Conservation (phyloP, 78 protist species). For the Dictyostelium purpureum region DNA sequence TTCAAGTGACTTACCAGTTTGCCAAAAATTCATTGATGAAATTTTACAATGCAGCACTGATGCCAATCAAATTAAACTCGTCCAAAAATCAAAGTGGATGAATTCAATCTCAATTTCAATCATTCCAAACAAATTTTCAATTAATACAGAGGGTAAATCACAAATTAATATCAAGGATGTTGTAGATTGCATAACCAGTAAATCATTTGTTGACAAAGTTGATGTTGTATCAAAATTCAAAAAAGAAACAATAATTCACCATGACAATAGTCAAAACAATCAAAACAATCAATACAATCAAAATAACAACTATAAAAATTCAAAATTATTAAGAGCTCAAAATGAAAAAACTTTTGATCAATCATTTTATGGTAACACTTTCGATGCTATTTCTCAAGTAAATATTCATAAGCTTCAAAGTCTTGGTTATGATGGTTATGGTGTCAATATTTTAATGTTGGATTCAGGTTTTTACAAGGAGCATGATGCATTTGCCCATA, state of each 20-base stretch:
- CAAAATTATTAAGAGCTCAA: not conserved
- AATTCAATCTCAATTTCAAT: slow-evolving; percentile 45
- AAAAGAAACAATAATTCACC: not conserved
- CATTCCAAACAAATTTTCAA: not conserved
- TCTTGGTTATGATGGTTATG: slow-evolving; percentile 47
- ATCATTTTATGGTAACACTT: slow-evolving; percentile 36
- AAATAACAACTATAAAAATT: not conserved
- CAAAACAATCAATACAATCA: not conserved
- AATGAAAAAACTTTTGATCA: not conserved
- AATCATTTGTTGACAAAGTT: slow-evolving; percentile 17
- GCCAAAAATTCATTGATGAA: not conserved
- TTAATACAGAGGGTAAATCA: not conserved
- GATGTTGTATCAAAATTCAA: slow-evolving; percentile 24
- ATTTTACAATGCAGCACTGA: slow-evolving; percentile 3
- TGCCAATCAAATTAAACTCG: not conserved
- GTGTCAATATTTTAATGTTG: slow-evolving; percentile 42
- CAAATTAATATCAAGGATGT: not conserved
- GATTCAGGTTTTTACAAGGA: slow-evolving; percentile 77
- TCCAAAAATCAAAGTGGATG: slow-evolving; percentile 47
- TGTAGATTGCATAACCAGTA: slow-evolving; percentile 20
- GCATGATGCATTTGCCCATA: slow-evolving; percentile 42
- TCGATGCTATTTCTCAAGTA: not conserved
- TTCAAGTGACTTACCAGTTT: slow-evolving; percentile 38
- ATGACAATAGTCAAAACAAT: not conserved
- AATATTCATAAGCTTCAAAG: not conserved